Evolutionary conservation across 148 eudicot genomes (phyloP), one percentile per base, ranked within the genome.

Genomic region (Hydrangea macrophylla): DNA sequence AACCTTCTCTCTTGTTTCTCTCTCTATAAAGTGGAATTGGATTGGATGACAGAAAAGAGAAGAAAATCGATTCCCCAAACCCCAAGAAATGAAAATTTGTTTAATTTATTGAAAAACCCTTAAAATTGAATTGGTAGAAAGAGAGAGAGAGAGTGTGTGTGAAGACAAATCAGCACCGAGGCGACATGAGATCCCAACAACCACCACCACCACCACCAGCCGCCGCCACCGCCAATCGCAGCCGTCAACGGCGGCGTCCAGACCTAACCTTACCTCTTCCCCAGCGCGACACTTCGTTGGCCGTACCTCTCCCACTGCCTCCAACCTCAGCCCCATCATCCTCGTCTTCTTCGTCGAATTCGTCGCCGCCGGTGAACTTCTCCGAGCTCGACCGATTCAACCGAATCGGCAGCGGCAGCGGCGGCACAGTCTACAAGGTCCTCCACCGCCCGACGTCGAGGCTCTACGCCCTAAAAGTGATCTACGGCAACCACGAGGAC

Each of bases 401-500:
- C 70, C 84, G 95, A 28, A 81, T 92, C 75, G 97, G 97, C 0
- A 81, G 87, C 28, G 97, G 97, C 3, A 80, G 82, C 1, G 97
- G 95, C 7, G 95, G 97, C 2, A 88, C 97, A 0, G 95, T 92
- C 27, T 92, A 92, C 83, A 87, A 86, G 33, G 97, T 92, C 36
- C 69, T 77, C 28, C 96, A 89, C 75, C 88, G 84, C 0, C 88
- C 86, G 5, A 62, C 90, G 6, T 77, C 78, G 18, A 70, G 42
- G 73, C 31, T 80, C 70, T 87, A 76, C 75, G 97, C 97, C 9
- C 66, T 92, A 2, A 92, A 92, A 30, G 96, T 92, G 0, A 92
- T 92, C 6, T 84, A 92, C 75, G 96, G 97, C 9, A 67, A 82
- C 78, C 96, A 83, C 69, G 97, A 92, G 3, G 97, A 92, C 56